Conservation (phyloP, 441 rosid genomes). For the Adansonia gregorii region DNA sequence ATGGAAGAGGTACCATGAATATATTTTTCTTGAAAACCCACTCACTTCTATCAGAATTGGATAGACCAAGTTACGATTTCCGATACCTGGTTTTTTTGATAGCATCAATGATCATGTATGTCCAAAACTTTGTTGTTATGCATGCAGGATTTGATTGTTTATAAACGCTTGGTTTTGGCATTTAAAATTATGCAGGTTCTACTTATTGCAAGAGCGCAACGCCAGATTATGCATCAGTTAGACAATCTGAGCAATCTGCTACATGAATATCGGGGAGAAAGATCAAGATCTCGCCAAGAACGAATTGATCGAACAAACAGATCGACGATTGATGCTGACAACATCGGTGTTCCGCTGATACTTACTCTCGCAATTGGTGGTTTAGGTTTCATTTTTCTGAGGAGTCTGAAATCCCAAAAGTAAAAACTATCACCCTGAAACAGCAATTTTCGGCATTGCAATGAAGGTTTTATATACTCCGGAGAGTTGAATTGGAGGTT, state of each 20-base stretch:
- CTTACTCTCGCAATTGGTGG: conserved; percentile 69
- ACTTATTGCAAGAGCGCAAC: conserved; percentile 68
- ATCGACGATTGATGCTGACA: conserved; percentile 35
- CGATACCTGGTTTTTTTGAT: background rate
- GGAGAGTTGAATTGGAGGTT: background rate
- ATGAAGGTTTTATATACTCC: background rate
- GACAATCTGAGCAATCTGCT: conserved; percentile 76
- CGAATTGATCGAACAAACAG: conserved; percentile 45
- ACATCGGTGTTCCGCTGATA: conserved; percentile 51
- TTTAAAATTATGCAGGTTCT: conserved; percentile 49
- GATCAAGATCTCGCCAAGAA: conserved; percentile 61
- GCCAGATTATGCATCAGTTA: conserved; percentile 85
- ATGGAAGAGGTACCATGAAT: conserved; percentile 78
- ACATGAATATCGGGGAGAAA: conserved; percentile 68
- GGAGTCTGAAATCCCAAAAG: conserved; percentile 45
- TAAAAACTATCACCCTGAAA: conserved; percentile 30
- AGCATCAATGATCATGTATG: background rate
- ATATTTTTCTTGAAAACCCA: background rate
- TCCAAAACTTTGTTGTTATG: background rate
- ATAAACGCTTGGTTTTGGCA: background rate
- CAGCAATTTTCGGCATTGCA: background rate
- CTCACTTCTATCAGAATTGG: background rate
- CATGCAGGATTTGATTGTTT: background rate
- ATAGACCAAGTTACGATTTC: background rate
- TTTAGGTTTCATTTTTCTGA: conserved; percentile 58